Conservation (phyloP, 2,329 filamentous ascomycete species). For the Aspergillus texensis region DNA sequence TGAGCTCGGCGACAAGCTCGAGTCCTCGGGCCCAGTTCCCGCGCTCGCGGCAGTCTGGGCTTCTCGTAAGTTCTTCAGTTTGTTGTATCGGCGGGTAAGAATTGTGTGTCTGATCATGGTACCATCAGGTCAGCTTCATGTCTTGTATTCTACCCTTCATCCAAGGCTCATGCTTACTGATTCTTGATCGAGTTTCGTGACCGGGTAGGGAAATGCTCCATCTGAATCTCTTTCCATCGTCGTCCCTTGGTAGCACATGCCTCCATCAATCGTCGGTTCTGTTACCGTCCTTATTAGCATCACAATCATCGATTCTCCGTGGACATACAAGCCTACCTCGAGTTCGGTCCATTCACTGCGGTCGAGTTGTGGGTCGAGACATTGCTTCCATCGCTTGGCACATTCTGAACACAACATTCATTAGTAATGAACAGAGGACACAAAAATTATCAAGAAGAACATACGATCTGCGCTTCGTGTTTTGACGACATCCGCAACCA, state of each 20-base stretch:
- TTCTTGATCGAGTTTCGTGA: not conserved
- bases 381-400: constrained; percentile 1
- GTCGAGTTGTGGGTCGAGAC: not conserved
- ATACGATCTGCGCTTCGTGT: constrained; percentile 1
- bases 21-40: not conserved
- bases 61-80: not conserved
- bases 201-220: not conserved
- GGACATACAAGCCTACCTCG: not conserved
- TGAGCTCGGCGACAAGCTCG: not conserved
- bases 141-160: not conserved
- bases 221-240: not conserved
- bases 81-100: not conserved
- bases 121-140: not conserved
- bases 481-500: constrained; percentile 2
- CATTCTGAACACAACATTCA: not conserved
- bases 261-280: constrained; percentile 1
- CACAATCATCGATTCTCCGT: not conserved
- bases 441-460: no score
- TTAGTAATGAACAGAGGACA: not conserved
- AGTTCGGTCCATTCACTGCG: constrained; percentile 2
- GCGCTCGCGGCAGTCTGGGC: not conserved
- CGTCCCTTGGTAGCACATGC: not conserved
- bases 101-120: not conserved
- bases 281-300: not conserved
- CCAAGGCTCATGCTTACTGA: not conserved